Evolutionary conservation across 2,329 filamentous ascomycete genomes (phyloP), one percentile per base, ranked within the genome.

Genomic region (Botrytis deweyae): DNA sequence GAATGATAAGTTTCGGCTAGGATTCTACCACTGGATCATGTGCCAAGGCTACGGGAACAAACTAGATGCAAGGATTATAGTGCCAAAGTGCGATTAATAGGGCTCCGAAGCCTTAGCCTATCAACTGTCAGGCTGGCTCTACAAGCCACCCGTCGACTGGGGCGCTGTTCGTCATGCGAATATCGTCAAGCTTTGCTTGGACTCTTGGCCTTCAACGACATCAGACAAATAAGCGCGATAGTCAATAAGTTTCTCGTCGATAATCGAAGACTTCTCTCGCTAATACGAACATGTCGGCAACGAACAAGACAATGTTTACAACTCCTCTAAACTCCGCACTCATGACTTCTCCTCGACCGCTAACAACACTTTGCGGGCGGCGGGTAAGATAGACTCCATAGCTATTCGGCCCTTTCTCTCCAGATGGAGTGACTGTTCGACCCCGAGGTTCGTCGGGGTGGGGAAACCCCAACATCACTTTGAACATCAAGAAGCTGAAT

Each of bases 321-420:
- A 38, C 2, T 22, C 33, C 46, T 7, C 36, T 14, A 52, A 38
- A 36, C 33, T n/a, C 65, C 65, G 16, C 65, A 40, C 52, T 40
- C n/a, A 18, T 33, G 7, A 63, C 6, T 63, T 42, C 20, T 40
- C 33, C 14, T 52, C 33, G 33, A 33, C 44, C 36, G 65, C 33
- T 20, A 33, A n/a, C 22, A 38, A 29, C 42, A 16, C 55, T 55
- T 20, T 40, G 33, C 46, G 33, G 46, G 46, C 46, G 20, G 65
- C 52, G 46, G 65, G 29, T 36, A 20, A 29, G 33, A 40, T n/a
- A 33, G 22, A 68, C 46, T 68, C 12, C 22, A 55, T 55, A 40
- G 33, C 33, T 40, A 68, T 68, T 55, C 65, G 46, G 29, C 65
- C 46, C 65, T 68, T 68, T 68, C 46, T 68, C 65, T 68, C 65